Percentiles rank a stretch among this genome's conserved stretches.
phyloP scores from a whole-genome alignment of 2,329 filamentous ascomycete genomes.

The Sporothrix dimorphospora region DNA sequence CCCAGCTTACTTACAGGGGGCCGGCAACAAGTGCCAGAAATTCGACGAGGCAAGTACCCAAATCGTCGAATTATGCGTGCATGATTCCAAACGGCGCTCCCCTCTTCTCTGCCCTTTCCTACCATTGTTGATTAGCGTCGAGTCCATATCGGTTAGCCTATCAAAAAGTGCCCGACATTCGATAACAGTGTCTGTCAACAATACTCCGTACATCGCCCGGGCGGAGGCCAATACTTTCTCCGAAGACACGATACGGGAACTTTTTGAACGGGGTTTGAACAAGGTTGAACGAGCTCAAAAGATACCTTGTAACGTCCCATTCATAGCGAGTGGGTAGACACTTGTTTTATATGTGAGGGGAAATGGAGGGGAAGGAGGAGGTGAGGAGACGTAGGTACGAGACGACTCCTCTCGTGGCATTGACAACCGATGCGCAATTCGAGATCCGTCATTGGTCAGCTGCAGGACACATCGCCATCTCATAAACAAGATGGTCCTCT shows the following conservation, averaged over 20 bases:
- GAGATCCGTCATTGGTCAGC: not conserved
- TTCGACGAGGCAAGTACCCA: not conserved
- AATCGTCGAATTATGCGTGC: not conserved
- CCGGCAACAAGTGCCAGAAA: not conserved
- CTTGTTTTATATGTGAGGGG: not conserved
- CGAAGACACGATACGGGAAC: not conserved
- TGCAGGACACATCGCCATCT: not conserved
- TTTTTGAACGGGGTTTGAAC: not conserved
- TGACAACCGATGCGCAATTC: not conserved
- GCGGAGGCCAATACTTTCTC: not conserved
- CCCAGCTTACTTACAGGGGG: not conserved
- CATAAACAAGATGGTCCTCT: not conserved
- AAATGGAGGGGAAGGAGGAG: too few relatives aligned
- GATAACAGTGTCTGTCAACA: not conserved
- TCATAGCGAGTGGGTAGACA: not conserved
- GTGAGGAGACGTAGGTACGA: not conserved
- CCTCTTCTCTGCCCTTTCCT: not conserved
- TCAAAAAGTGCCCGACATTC: not conserved
- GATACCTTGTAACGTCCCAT: conserved; percentile 18
- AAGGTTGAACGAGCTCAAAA: too few relatives aligned
- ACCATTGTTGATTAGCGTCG: not conserved
- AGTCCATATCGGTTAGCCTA: not conserved
- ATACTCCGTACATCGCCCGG: not conserved
- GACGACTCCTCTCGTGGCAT: not conserved
- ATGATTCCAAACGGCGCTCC: not conserved